These are phyloP conservation scores for Capsicum rhomboideum DNA, from an alignment of 257 asterid genomes.

Conservation along the genomic window DNA sequence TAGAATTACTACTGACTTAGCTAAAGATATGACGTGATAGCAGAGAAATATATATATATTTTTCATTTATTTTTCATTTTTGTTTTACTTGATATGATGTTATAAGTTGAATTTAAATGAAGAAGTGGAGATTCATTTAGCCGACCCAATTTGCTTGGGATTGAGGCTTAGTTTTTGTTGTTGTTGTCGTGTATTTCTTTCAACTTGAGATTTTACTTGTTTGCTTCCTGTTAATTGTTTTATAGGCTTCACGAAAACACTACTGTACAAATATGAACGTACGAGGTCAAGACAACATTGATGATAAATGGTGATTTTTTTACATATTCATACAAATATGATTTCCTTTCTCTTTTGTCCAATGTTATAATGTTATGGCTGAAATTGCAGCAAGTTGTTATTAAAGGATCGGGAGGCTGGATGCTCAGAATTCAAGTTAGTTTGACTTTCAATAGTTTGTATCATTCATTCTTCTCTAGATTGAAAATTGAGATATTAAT, in stretches of 20 bases:
- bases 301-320: slow-evolving; percentile 75
- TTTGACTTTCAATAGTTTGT: not conserved
- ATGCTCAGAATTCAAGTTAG: slow-evolving; percentile 80
- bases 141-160: too few species aligned
- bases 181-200: not conserved
- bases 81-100: too few species aligned
- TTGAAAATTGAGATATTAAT: slow-evolving; percentile 10
- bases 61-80: too few species aligned
- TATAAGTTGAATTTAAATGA: too few species aligned
- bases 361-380: not conserved
- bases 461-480: not conserved
- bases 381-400: slow-evolving; percentile 63
- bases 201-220: not conserved
- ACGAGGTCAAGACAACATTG: slow-evolving; percentile 59
- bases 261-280: slow-evolving; percentile 69
- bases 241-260: slow-evolving; percentile 88
- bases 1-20: too few species aligned
- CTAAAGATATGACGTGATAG: too few species aligned
- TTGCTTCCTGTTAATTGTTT: slow-evolving; percentile 6
- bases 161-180: too few species aligned
- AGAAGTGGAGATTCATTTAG: too few species aligned
- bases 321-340: slow-evolving; percentile 7
- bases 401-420: slow-evolving; percentile 49
- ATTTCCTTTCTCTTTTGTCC: slow-evolving; percentile 10
- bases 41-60: too few species aligned